Base-by-base conservation (phyloP, 805 yeast genomes). In the Saccharomycopsis sp. region DNA sequence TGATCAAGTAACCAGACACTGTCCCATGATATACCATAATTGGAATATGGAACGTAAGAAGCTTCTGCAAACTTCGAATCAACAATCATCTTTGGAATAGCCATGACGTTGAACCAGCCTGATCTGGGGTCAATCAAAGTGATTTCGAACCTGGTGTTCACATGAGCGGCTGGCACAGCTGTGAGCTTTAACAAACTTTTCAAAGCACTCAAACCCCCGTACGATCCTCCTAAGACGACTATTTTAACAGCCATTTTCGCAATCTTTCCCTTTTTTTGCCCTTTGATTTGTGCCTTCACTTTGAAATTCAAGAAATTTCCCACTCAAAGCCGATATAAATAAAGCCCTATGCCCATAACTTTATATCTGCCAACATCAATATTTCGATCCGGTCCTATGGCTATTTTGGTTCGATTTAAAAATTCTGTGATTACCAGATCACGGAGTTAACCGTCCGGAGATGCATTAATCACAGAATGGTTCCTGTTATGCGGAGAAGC, bases 51-150 rank as follows among this genome's bases (percentile, higher is more conserved):
- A 23, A 60, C 51, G 34, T 54, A 65, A 18, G 62, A 55, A 3
- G 51, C 47, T 21, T 48, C 50, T 21, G 69, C 68, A 50, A 62
- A 63, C n/a, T 60, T 56, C 0, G 52, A 48, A 44, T 62, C 63
- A 34, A 63, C 53, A 15, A 65, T 53, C 4, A 66, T 57, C 10
- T 58, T 50, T 7, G 70, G 69, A 7, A 63, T 54, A 1, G 68
- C 69, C 41, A 64, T 49, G 3, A 63, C 45, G 43, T 65, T 65
- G 42, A 65, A 53, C 41, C 64, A 61, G 5, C 71, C 71, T 2
- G 61, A 59, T 38, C 64, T 54, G 10, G 68, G 67, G 33, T 65
- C 69, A 2, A 65, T 49, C n/a, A 65, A 36, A 1, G 52, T 52
- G 13, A 62, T 51, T n/a, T 62, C 57, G 4, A 57, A 41, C 15